phyloP scores from a whole-genome alignment of 129 eudicot species.

The Gnaphalium uliginosum region DNA sequence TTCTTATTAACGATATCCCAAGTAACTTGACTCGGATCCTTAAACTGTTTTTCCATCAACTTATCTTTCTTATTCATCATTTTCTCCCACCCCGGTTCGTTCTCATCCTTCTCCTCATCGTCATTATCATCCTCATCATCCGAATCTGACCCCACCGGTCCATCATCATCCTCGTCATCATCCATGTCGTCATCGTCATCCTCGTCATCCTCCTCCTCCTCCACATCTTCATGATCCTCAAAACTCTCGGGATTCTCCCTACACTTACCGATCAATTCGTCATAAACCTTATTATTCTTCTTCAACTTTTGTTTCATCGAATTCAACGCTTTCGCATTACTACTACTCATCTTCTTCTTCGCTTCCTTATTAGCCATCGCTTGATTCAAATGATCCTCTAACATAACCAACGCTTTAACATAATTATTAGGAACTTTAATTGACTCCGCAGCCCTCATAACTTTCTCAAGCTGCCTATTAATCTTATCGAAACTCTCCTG shows the following conservation, averaged over 20 bases:
- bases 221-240: constrained; percentile 46
- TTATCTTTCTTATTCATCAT: constrained; percentile 75
- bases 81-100: constrained; percentile 53
- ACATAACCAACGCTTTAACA: constrained; percentile 71
- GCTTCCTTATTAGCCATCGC: constrained; percentile 79
- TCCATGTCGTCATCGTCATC: constrained; percentile 31
- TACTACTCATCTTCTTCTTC: constrained; percentile 86
- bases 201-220: constrained; percentile 51
- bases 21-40: constrained; percentile 76
- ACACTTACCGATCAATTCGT: constrained; percentile 59
- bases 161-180: constrained; percentile 31
- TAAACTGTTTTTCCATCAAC: constrained; percentile 76
- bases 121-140: constrained; percentile 46
- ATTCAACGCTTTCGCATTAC: constrained; percentile 88
- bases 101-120: constrained; percentile 33
- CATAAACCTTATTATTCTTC: constrained; percentile 75
- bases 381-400: constrained; percentile 72
- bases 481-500: constrained; percentile 82
- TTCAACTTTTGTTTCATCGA: constrained; percentile 81
- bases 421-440: constrained; percentile 56
- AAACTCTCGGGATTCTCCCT: constrained; percentile 73
- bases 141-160: constrained; percentile 14
- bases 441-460: constrained; percentile 59
- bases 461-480: constrained; percentile 76
- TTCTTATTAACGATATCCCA: constrained; percentile 88